Conservation (phyloP, 345 rosid genomes). For the Pistacia atlantica region DNA sequence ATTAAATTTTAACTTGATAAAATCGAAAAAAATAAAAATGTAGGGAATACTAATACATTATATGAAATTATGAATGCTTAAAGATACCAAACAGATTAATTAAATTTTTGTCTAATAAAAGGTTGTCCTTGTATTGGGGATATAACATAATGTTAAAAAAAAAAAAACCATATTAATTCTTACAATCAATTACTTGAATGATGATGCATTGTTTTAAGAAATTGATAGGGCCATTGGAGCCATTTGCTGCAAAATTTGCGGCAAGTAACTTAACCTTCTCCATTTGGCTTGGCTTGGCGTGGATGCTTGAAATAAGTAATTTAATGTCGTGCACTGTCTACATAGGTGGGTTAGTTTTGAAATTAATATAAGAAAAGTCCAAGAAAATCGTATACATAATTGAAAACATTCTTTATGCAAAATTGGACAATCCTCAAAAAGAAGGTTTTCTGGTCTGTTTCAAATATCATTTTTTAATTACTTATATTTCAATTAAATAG, state of each 20-base stretch:
- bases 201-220: neutral
- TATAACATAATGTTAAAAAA: neutral
- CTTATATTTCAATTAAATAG: neutral
- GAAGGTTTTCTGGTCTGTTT: neutral
- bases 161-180: neutral
- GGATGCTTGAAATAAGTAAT: too few relatives aligned
- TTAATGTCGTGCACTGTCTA: too few relatives aligned
- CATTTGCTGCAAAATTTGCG: constrained; percentile 23
- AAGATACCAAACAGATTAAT: too few relatives aligned
- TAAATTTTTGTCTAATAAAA: too few relatives aligned
- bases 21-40: too few relatives aligned
- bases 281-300: too few relatives aligned
- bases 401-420: constrained; percentile 11
- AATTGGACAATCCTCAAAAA: neutral
- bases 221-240: neutral
- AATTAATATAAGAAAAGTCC: neutral
- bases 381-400: neutral
- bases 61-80: too few relatives aligned
- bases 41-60: too few relatives aligned
- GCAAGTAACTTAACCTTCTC: neutral
- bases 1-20: too few relatives aligned
- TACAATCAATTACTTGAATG: neutral
- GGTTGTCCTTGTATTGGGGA: neutral
- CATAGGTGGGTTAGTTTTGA: too few relatives aligned
- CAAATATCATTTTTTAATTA: neutral